Evolutionary conservation across 2,329 filamentous ascomycete species (phyloP).

Genomic region (Chrysoporthe puriensis): DNA sequence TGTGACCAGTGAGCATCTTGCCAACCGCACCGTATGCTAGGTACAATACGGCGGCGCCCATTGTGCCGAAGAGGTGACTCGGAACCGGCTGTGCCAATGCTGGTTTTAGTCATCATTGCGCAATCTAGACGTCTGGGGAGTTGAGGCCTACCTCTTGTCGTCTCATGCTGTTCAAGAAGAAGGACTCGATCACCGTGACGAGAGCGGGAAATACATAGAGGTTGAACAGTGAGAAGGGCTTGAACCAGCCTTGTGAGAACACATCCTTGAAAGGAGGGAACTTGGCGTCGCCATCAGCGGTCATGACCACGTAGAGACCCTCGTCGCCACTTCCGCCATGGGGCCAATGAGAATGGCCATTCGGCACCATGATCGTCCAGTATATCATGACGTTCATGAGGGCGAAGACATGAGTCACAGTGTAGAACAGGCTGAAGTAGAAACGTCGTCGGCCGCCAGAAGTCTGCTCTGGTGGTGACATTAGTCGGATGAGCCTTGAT

Average conservation of each 20-base stretch:
- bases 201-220: constrained; percentile 48
- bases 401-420: constrained; percentile 48
- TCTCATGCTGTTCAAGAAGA: constrained; percentile 58
- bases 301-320: constrained; percentile 17
- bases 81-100: constrained; percentile 44
- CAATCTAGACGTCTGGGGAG: background rate
- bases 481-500: constrained; percentile 41
- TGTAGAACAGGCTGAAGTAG: constrained; percentile 56
- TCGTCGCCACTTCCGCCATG: constrained; percentile 14
- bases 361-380: constrained; percentile 46
- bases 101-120: constrained; percentile 12
- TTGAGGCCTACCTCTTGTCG: constrained; percentile 47
- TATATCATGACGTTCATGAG: constrained; percentile 57
- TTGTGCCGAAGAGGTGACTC: constrained; percentile 47
- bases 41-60: constrained; percentile 48
- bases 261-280: constrained; percentile 48
- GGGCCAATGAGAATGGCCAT: constrained; percentile 42
- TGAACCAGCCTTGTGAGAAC: constrained; percentile 53
- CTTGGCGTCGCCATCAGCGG: constrained; percentile 5
- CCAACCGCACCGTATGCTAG: constrained; percentile 55
- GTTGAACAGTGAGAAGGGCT: constrained; percentile 50
- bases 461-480: constrained; percentile 52
- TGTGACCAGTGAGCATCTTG: constrained; percentile 48
- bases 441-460: constrained; percentile 47
- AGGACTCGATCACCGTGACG: constrained; percentile 50